Evolutionary conservation across 2,329 filamentous ascomycete species (phyloP).

Genomic region (Talaromyces piceae): DNA sequence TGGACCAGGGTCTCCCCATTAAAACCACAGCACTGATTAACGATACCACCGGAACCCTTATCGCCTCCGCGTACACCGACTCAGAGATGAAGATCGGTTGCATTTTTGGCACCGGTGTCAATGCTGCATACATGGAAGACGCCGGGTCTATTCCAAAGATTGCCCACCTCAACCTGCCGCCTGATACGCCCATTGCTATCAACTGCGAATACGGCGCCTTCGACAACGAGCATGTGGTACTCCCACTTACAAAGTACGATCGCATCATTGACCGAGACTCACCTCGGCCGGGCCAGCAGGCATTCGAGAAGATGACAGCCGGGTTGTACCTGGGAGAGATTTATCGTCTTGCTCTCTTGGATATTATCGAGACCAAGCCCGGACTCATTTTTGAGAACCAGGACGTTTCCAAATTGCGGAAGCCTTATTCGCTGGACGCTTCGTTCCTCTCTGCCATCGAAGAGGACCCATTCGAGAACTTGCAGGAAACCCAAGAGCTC

Average conservation of each 20-base stretch:
- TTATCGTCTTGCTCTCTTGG: conserved; percentile 78
- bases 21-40: conserved; percentile 92
- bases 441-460: conserved; percentile 92
- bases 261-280: conserved; percentile 83
- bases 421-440: conserved; percentile 82
- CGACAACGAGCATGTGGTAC: conserved; percentile 83
- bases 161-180: conserved; percentile 77
- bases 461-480: conserved; percentile 92
- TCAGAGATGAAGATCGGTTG: conserved; percentile 87
- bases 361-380: conserved; percentile 72
- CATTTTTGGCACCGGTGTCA: conserved; percentile 97
- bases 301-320: conserved; percentile 97
- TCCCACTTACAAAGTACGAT: conserved; percentile 81
- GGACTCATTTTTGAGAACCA: conserved; percentile 74
- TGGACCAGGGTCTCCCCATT: conserved; percentile 69
- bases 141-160: conserved; percentile 89
- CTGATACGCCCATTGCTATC: conserved; percentile 82
- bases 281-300: conserved; percentile 85
- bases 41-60: conserved; percentile 93
- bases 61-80: conserved; percentile 96
- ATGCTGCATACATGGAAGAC: conserved; percentile 96
- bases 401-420: conserved; percentile 70
- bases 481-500: conserved; percentile 78
- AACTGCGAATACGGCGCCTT: conserved; percentile 98
- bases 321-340: conserved; percentile 92